phyloP scores from a whole-genome alignment of 495 filamentous ascomycete species.

The Stereocaulon alpinum region DNA sequence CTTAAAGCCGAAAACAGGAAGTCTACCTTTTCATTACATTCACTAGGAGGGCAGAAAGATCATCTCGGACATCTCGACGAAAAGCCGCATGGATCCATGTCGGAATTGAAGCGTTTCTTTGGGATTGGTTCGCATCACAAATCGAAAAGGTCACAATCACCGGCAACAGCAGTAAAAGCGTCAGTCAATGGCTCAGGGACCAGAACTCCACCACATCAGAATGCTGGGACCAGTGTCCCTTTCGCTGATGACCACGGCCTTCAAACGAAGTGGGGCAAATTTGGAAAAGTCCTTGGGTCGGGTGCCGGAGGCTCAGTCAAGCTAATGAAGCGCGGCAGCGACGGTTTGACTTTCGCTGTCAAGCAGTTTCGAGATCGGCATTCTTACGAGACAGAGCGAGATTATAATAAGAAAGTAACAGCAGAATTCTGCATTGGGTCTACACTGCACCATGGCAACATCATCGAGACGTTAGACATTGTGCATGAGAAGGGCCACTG shows the following conservation, averaged over 20 bases:
- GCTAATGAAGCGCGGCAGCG: slow-evolving; percentile 82
- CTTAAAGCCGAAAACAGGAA: slow-evolving; percentile 37
- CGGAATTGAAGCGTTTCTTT: slow-evolving; percentile 90
- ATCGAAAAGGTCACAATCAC: slow-evolving; percentile 55
- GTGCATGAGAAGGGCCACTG: slow-evolving; percentile 89
- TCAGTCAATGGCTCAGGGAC: slow-evolving; percentile 30
- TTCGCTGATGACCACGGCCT: slow-evolving; percentile 93
- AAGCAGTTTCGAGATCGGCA: slow-evolving; percentile 94
- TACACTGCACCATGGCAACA: slow-evolving; percentile 93
- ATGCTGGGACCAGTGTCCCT: slow-evolving; percentile 56
- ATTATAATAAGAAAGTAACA: slow-evolving; percentile 98
- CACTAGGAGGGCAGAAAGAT: slow-evolving; percentile 37
- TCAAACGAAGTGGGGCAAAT: slow-evolving; percentile 84
- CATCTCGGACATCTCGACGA: slow-evolving; percentile 38
- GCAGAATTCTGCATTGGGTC: slow-evolving; percentile 98
- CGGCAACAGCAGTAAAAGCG: slow-evolving; percentile 40
- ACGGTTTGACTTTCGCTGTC: slow-evolving; percentile 88
- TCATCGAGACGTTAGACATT: slow-evolving; percentile 96
- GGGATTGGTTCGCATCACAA: slow-evolving; percentile 55
- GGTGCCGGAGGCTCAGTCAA: slow-evolving; percentile 93
- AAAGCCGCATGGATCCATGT: slow-evolving; percentile 77
- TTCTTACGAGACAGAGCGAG: slow-evolving; percentile 83
- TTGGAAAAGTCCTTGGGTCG: slow-evolving; percentile 86
- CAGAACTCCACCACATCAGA: slow-evolving; percentile 46
- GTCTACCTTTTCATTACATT: slow-evolving; percentile 29